Evolutionary conservation across 2,329 filamentous ascomycete species (phyloP).

Genomic region (Aureobasidium sp.): DNA sequence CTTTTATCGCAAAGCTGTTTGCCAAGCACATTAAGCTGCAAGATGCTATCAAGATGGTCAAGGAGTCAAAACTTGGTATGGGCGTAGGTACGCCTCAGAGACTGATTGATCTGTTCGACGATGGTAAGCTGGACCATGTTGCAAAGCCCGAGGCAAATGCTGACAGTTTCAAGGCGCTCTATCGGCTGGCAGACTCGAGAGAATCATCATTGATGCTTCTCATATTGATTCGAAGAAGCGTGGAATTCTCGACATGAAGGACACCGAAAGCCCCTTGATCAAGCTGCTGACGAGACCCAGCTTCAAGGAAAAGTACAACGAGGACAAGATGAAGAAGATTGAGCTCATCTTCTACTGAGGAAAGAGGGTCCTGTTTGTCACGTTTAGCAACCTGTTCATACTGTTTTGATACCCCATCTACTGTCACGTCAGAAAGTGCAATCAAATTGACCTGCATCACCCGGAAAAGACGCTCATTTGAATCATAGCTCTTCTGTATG

Average conservation of each 20-base stretch:
- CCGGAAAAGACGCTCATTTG: not conserved
- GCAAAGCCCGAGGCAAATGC: conserved; percentile 11
- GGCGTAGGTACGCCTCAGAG: conserved; percentile 85
- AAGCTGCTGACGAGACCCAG: conserved; percentile 64
- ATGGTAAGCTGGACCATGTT: conserved; percentile 49
- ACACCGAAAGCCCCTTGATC: conserved; percentile 75
- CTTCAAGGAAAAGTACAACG: conserved; percentile 60
- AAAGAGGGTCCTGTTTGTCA: not conserved
- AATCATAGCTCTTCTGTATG: not conserved
- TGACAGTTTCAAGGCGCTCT: conserved; percentile 52
- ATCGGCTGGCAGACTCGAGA: conserved; percentile 62
- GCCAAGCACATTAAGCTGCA: conserved; percentile 96
- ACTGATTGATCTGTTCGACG: conserved; percentile 72
- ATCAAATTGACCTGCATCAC: not conserved
- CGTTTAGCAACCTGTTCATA: not conserved
- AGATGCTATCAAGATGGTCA: conserved; percentile 72
- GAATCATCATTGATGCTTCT: conserved; percentile 82
- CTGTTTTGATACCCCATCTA: not conserved
- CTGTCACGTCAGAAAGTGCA: not conserved
- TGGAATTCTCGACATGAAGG: conserved; percentile 90
- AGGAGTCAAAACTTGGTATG: conserved; percentile 65
- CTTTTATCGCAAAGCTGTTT: conserved; percentile 81
- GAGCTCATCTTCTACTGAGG: conserved; percentile 59
- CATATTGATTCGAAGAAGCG: conserved; percentile 93
- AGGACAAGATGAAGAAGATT: conserved; percentile 45